Evolutionary conservation across 2,329 filamentous ascomycete genomes (phyloP), one percentile per base, ranked within the genome.

Genomic region (Botrytis fabae): DNA sequence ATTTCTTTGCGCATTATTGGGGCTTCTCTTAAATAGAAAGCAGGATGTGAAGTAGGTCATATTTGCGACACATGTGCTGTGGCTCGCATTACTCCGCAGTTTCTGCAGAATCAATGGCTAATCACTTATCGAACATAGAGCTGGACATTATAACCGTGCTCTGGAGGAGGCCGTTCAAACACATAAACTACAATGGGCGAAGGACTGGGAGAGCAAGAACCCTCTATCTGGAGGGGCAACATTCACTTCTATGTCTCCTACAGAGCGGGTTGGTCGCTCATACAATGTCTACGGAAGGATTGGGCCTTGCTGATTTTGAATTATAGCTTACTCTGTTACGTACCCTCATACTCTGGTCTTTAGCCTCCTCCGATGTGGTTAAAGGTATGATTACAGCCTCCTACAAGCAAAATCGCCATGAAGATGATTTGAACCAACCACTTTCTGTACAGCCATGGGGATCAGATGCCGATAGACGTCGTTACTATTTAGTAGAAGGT

Each of bases 401-500:
- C 25, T 97, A 98, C 86, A 95, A 98, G 83, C 91, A 95, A 84
- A 89, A 89, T 75, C 92, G 95, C 74, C 93, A 95, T 79, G 93
- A 90, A 74, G 90, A 91, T 77, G 90, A 92, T 76, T 81, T 89
- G 64, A 98, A 98, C 81, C 94, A 98, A 77, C 92, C 95, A 14
- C 86, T 97, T 51, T 95, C 94, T 1, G 93, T 97, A 63, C 94
- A 97, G 80, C 90, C 94, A 7, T 98, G 95, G 95, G 95, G 95
- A 14, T 88, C 89, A 20, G 95, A 97, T 81, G 93, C 93, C 76
- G 91, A 97, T 78, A 97, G 96, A 85, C 91, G 96, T 72, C 91
- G 94, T 74, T 99, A 98, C 83, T 99, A 92, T 85, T 86, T 99
- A 65, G 89, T 99, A 75, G 96, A 99, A 83, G 96, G 96, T 40